Evolutionary conservation across 805 yeast genomes (phyloP).

Genomic region (Metschnikowia santaceciliae): DNA sequence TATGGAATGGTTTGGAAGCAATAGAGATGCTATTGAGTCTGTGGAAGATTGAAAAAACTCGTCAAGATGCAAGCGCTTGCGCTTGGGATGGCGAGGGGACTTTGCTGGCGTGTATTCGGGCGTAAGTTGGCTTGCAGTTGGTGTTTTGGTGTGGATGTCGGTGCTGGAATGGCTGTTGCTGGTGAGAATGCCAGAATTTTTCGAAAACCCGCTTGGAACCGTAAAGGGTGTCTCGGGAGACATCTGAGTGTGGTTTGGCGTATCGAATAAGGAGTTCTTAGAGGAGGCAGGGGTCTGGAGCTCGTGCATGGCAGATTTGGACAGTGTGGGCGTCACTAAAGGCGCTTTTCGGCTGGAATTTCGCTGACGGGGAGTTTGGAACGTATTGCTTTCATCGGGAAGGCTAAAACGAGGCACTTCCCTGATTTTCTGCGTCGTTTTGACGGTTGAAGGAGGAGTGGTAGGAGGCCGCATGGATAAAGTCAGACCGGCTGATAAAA

Average conservation of each 20-base stretch:
- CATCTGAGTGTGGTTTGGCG: slow-evolving; percentile 1
- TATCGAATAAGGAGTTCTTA: background rate
- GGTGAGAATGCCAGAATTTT: background rate
- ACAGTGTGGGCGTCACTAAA: background rate
- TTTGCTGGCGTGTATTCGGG: slow-evolving; percentile 34
- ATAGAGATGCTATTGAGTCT: slow-evolving; percentile 22
- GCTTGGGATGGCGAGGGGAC: slow-evolving; percentile 21
- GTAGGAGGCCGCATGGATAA: background rate
- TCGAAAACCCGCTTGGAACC: background rate
- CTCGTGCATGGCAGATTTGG: background rate
- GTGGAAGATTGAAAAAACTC: slow-evolving; percentile 8
- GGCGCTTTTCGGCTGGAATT: background rate
- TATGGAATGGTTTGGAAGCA: slow-evolving; percentile 37
- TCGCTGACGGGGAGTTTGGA: background rate
- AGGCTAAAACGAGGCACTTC: background rate
- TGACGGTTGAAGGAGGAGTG: slow-evolving; percentile 1
- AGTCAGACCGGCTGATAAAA: background rate
- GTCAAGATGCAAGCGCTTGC: slow-evolving; percentile 16
- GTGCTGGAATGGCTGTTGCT: no score
- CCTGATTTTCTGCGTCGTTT: background rate
- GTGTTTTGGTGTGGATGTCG: background rate
- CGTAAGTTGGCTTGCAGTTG: slow-evolving; percentile 12
- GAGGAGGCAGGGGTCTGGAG: slow-evolving; percentile 14
- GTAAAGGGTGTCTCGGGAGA: background rate
- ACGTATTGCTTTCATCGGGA: background rate